Conservation (phyloP, 805 yeast species). For the Torulaspora gathmanii region DNA sequence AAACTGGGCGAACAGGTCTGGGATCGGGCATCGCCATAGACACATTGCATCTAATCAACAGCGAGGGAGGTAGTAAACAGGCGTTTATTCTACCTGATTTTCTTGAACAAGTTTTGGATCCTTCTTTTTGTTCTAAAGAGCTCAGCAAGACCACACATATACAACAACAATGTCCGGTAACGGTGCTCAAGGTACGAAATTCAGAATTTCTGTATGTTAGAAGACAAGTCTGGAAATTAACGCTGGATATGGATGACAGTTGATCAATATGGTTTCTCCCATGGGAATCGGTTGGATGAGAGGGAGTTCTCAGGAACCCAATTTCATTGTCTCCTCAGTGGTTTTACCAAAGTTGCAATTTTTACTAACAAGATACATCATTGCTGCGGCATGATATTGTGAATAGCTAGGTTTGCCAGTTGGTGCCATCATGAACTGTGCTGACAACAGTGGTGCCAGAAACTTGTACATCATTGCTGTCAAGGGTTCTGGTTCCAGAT, state of each 20-base stretch:
- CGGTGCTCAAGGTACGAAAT: constrained; percentile 99
- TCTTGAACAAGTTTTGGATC: neutral
- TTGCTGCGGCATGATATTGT: constrained; percentile 7
- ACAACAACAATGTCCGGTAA: constrained; percentile 69
- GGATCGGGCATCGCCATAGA: constrained; percentile 4
- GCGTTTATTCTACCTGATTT: neutral
- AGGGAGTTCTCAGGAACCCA: no score
- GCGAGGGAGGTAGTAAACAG: neutral
- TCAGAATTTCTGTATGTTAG: constrained; percentile 96
- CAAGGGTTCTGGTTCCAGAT: constrained; percentile 99
- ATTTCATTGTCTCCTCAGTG: neutral
- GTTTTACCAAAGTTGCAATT: neutral
- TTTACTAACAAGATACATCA: constrained; percentile 19
- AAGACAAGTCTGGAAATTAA: no score
- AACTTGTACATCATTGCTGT: constrained; percentile 98
- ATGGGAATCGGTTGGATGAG: no score
- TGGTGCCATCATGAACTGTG: constrained; percentile 99
- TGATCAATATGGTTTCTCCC: no score
- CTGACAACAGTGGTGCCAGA: constrained; percentile 99
- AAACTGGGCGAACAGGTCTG: neutral
- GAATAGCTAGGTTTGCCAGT: constrained; percentile 94
- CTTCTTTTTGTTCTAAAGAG: neutral
- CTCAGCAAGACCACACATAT: constrained; percentile 14
- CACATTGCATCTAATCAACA: constrained; percentile 1
- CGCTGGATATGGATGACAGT: no score